These are phyloP conservation scores for Clitocybe nebularis DNA, from an alignment of 1,284 basidiomycete genomes.

Conservation along the genomic window DNA sequence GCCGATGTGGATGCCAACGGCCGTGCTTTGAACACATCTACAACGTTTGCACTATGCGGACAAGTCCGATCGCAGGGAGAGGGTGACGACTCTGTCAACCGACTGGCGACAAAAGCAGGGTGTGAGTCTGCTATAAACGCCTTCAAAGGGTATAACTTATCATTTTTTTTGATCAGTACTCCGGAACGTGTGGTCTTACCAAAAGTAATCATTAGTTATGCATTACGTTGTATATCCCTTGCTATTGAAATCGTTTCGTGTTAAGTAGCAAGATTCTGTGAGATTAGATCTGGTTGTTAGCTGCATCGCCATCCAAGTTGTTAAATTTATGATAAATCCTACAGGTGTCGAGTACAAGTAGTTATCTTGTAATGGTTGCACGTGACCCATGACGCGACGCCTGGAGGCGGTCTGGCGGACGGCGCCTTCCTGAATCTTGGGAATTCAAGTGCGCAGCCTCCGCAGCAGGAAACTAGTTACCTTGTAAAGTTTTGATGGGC, in stretches of 20 bases:
- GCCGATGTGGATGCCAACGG: constrained; percentile 94
- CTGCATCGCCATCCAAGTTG: too few relatives aligned
- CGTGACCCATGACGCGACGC: not conserved
- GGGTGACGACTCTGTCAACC: constrained; percentile 96
- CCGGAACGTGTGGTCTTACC: constrained; percentile 73
- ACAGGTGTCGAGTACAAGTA: too few relatives aligned
- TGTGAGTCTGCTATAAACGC: constrained; percentile 51
- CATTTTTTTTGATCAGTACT: constrained; percentile 45
- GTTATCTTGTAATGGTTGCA: not conserved
- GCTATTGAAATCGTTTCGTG: too few relatives aligned
- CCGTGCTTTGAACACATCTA: constrained; percentile 82
- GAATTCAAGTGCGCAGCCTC: not conserved
- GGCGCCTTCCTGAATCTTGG: too few relatives aligned
- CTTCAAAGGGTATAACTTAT: not conserved
- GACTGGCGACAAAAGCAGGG: constrained; percentile 93
- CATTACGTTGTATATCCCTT: not conserved
- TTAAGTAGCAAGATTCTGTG: too few relatives aligned
- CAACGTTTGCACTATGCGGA: constrained; percentile 93
- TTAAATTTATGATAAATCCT: too few relatives aligned
- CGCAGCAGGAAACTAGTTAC: constrained; percentile 7
- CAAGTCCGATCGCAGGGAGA: constrained; percentile 94
- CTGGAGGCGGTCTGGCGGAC: too few relatives aligned
- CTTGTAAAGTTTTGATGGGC: constrained; percentile 6
- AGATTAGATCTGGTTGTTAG: too few relatives aligned
- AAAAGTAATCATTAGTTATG: constrained; percentile 47